Base-by-base conservation (phyloP, 2,329 filamentous ascomycete species). In the Penicillium hesseltinei region DNA sequence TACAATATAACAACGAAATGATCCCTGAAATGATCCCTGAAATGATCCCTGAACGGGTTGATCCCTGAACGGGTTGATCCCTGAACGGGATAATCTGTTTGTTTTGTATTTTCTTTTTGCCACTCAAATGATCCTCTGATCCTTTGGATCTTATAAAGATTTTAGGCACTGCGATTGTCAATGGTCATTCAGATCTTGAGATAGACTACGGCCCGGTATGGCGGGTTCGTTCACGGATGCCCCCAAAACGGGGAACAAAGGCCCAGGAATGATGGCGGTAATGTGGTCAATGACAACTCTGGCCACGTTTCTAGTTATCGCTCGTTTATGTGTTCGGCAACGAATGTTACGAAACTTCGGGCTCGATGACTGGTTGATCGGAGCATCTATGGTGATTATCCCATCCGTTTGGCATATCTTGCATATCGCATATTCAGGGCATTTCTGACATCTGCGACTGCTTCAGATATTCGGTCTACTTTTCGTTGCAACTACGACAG, bases 281-380 rank as follows among this genome's bases (percentile, higher is more conserved):
- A 67, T 69, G 52, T 71, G 69, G 60, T 55, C 62, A 11, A 62
- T 77, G 56, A 70, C 68, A 7, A 54, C 57, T 6, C 13, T 75
- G 21, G 66, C 61, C 21, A 67, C 67, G 2, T 17, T 69, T 5
- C 69, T 75, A n/a, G 67, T 73, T 2, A 54, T 56, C 17, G 63
- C 69, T 9, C 67, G 75, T 27, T 47, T 77, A 7, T 76, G 68
- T 25, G 50, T 61, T n/a, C 59, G 59, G 8, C 49, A 69, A 68
- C 35, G 65, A 70, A 40, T 76, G 10, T 54, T 71, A 21, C 64
- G 64, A 17, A 70, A 65, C 36, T 45, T 75, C n/a, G 66, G 71
- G 3, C 51, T 69, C 1, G 74, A 77, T 52, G 74, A 77, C 58
- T 75, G 67, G 57, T 56, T 74, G 35, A 74, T 75, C 53, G 58